A percentile compares a stretch with the other conserved stretches of the same genome.
phyloP scores from a whole-genome alignment of 257 asterid genomes.

The Solanum pimpinellifolium region DNA sequence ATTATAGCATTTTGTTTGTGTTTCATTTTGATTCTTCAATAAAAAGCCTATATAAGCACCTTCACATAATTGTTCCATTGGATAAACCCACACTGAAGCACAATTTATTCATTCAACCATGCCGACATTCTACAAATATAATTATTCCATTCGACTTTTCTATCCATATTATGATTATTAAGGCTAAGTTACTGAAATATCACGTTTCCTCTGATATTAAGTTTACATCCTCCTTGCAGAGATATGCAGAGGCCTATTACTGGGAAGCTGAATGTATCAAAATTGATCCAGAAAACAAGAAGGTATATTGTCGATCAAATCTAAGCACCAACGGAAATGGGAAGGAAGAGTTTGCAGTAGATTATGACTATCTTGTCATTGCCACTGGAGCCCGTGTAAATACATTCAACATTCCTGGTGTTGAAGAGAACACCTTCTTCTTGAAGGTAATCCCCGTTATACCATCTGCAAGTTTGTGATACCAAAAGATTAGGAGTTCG shows the following conservation, averaged over 20 bases:
- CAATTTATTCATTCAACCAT: not conserved
- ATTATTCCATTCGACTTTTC: not conserved
- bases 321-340: constrained; percentile 29
- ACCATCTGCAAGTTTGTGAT: not conserved
- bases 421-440: constrained; percentile 80
- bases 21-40: not conserved
- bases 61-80: not conserved
- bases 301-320: constrained; percentile 75
- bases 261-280: constrained; percentile 89
- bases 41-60: not conserved
- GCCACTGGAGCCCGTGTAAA: constrained; percentile 81
- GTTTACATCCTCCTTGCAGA: constrained; percentile 30
- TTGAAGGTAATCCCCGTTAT: constrained; percentile 49
- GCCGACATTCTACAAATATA: not conserved
- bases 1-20: not conserved
- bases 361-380: constrained; percentile 90
- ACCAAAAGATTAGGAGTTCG: not conserved
- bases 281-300: constrained; percentile 61
- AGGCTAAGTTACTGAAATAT: not conserved
- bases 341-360: constrained; percentile 69
- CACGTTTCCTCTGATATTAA: not conserved
- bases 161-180: not conserved
- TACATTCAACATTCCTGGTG: constrained; percentile 96
- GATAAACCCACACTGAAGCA: not conserved
- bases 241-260: constrained; percentile 41